Conservation (phyloP, 192 early-diverging fungal species). For the Rhizoclosmatium sp. region DNA sequence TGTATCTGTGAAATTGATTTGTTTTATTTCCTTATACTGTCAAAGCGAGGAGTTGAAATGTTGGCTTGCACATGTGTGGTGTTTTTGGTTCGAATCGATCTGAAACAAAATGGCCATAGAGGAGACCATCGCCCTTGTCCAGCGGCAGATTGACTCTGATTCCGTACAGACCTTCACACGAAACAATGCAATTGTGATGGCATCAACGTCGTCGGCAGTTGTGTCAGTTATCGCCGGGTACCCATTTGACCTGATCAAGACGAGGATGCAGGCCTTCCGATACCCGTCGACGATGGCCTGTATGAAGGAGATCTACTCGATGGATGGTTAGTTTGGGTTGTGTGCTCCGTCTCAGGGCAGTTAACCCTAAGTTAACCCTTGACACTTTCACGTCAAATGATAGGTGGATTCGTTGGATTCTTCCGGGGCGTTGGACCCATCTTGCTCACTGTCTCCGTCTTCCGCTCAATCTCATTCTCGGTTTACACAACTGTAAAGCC, state of each 20-base stretch:
- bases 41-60: too few species aligned
- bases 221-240: slow-evolving; percentile 30
- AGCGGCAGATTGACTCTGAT: background rate
- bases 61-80: too few species aligned
- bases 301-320: slow-evolving; percentile 73
- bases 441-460: slow-evolving; percentile 80
- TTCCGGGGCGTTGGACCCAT: slow-evolving; percentile 88
- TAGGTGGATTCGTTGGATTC: slow-evolving; percentile 77
- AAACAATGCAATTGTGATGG: slow-evolving; percentile 17
- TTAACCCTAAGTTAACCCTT: background rate
- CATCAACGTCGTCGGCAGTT: slow-evolving; percentile 28
- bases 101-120: background rate
- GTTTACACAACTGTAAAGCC: slow-evolving; percentile 81
- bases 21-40: too few species aligned
- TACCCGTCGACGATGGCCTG: slow-evolving; percentile 83
- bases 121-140: background rate
- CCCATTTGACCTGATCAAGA: slow-evolving; percentile 93
- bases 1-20: too few species aligned
- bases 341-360: background rate
- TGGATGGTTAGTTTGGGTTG: slow-evolving; percentile 58
- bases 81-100: too few species aligned
- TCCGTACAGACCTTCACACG: background rate
- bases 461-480: slow-evolving; percentile 91
- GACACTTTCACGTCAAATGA: background rate
- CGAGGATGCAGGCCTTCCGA: slow-evolving; percentile 93